Percentiles rank a stretch among this genome's conserved stretches.
Conservation (phyloP, 225 moss, liverwort and hornwort species). For the Anthoceros angustus region DNA sequence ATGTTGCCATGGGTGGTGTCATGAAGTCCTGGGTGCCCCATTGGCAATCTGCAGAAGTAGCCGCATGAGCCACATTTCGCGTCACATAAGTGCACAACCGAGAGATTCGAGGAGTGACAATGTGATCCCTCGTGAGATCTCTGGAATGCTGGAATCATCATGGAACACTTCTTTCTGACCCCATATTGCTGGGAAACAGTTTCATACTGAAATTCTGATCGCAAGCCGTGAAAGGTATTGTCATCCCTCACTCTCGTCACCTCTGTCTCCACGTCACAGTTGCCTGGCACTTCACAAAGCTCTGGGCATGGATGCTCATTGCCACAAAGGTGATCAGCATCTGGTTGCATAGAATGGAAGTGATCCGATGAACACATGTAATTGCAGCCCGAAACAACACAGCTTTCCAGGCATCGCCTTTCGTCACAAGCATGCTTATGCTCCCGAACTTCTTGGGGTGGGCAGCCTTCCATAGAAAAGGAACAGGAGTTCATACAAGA, state of each 20-base stretch:
- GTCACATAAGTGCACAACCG: not conserved
- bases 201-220: not conserved
- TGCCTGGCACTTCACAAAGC: not conserved
- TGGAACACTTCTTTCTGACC: not conserved
- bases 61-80: not conserved
- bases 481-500: not conserved
- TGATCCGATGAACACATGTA: not conserved
- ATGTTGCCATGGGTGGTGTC: not conserved
- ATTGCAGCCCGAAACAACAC: not conserved
- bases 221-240: not conserved
- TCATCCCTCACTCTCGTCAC: not conserved
- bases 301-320: not conserved
- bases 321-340: not conserved
- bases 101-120: not conserved
- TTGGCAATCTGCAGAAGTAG: not conserved
- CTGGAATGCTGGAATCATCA: not conserved
- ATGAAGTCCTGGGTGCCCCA: not conserved
- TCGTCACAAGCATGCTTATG: not conserved
- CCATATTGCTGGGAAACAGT: not conserved
- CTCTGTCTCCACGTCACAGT: not conserved
- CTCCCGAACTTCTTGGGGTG: not conserved
- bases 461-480: not conserved
- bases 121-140: not conserved
- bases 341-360: not conserved
- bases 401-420: not conserved